phyloP scores from a whole-genome alignment of 345 rosid genomes.

The Lumnitzera racemosa region DNA sequence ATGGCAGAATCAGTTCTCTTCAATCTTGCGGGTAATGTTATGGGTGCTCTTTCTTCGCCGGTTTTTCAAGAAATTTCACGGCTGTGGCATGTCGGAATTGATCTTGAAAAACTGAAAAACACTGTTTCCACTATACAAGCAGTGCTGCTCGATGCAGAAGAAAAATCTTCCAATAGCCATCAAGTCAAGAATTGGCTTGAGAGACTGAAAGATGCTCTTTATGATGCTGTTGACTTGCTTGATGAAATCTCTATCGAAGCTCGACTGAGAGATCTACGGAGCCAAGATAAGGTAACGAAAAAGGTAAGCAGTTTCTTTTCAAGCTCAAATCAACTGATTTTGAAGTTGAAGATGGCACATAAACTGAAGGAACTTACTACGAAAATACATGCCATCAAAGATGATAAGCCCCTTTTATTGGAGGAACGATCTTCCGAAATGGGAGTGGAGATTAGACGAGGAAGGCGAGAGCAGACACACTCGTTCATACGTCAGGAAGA shows the following conservation, averaged over 20 bases:
- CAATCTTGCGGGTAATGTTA: too few relatives aligned
- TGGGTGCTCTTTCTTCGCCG: too few relatives aligned
- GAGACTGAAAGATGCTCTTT: conserved; percentile 15
- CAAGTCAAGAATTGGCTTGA: conserved; percentile 20
- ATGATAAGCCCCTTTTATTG: background rate
- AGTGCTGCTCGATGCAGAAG: conserved; percentile 16
- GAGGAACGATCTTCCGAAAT: too few relatives aligned
- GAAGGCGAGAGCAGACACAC: conserved; percentile 2
- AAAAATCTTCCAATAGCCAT: background rate
- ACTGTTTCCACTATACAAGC: conserved; percentile 6
- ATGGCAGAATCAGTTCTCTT: too few relatives aligned
- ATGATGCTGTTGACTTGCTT: conserved; percentile 27
- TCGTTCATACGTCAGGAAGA: background rate
- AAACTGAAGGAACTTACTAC: background rate
- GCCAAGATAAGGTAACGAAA: background rate
- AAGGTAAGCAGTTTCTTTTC: conserved; percentile 1
- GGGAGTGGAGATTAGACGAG: background rate
- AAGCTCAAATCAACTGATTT: background rate
- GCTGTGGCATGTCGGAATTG: background rate
- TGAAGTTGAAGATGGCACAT: background rate
- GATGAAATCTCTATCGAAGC: conserved; percentile 18
- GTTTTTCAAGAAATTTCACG: too few relatives aligned
- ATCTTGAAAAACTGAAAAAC: conserved; percentile 3
- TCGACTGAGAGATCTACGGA: conserved; percentile 1
- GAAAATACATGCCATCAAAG: background rate